Evolutionary conservation across 345 rosid genomes (phyloP).

Genomic region (Citrus cavaleriei): DNA sequence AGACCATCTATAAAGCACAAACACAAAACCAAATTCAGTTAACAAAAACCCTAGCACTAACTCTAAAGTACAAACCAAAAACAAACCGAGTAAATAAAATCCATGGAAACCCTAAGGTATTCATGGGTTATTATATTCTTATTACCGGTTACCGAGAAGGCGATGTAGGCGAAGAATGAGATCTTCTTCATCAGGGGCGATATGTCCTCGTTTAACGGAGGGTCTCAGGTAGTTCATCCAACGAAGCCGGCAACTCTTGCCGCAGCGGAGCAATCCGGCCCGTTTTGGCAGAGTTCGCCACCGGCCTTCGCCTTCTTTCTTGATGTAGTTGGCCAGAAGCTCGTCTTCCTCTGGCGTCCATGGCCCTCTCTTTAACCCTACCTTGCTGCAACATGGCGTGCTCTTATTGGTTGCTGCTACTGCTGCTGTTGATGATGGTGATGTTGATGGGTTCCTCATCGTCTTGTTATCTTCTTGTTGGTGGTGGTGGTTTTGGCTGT

Average conservation of each 20-base stretch:
- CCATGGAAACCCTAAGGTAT: neutral
- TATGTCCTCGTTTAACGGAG: conserved; percentile 56
- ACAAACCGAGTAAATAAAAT: too few relatives aligned
- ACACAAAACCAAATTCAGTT: neutral
- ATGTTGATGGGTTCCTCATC: conserved; percentile 30
- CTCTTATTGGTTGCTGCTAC: neutral
- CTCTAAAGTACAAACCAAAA: neutral
- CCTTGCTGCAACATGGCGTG: conserved; percentile 56
- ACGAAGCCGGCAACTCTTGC: conserved; percentile 72
- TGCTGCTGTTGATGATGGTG: neutral
- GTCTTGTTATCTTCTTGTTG: neutral
- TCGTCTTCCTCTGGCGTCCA: conserved; percentile 67
- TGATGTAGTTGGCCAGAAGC: conserved; percentile 45
- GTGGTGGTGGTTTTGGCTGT: too few relatives aligned
- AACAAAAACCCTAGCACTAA: neutral
- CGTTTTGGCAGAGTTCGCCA: conserved; percentile 63
- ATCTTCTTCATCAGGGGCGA: conserved; percentile 65
- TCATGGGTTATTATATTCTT: neutral
- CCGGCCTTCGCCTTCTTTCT: conserved; percentile 51
- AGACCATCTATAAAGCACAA: conserved; percentile 39
- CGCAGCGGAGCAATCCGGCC: conserved; percentile 59
- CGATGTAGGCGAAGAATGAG: conserved; percentile 63
- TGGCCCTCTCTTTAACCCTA: conserved; percentile 57
- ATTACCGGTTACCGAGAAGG: conserved; percentile 57
- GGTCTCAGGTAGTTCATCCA: conserved; percentile 74